Evolutionary conservation across 371 early-diverging fungal species (phyloP).

Genomic region (Mucor plumbeus): DNA sequence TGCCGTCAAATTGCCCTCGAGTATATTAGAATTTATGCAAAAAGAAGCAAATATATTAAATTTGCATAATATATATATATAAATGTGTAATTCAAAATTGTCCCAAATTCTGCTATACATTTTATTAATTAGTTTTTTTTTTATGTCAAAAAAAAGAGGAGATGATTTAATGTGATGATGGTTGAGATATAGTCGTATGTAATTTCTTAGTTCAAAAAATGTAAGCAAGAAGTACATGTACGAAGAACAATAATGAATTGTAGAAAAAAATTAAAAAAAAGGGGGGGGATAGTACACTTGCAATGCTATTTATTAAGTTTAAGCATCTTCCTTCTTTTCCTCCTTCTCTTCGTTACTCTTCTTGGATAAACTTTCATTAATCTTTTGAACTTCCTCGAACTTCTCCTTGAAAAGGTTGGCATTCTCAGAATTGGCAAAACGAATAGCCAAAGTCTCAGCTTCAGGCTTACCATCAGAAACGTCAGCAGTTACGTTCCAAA

Average conservation of each 20-base stretch:
- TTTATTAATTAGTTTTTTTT: no score
- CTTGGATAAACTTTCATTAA: conserved; percentile 38
- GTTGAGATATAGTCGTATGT: no score
- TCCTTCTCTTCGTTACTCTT: conserved; percentile 39
- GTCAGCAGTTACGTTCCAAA: conserved; percentile 90
- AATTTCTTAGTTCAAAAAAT: no score
- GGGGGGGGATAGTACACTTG: not conserved
- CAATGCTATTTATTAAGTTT: conserved; percentile 3
- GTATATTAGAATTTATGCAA: no score
- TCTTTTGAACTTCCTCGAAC: conserved; percentile 53
- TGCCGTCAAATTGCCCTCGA: no score
- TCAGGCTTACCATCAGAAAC: conserved; percentile 87
- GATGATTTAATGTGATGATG: no score
- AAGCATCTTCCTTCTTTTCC: conserved; percentile 20
- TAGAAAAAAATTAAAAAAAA: not conserved
- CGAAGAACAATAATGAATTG: conserved; percentile 1
- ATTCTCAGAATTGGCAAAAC: conserved; percentile 94
- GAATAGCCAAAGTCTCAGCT: conserved; percentile 91
- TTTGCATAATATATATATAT: no score
- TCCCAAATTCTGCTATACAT: no score
- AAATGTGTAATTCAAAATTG: no score
- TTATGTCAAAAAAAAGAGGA: no score
- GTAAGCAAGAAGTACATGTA: not conserved
- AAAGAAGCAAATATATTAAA: no score
- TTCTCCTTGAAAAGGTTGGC: conserved; percentile 60